phyloP scores from a whole-genome alignment of 2,329 filamentous ascomycete species.

The Aspergillus felis region DNA sequence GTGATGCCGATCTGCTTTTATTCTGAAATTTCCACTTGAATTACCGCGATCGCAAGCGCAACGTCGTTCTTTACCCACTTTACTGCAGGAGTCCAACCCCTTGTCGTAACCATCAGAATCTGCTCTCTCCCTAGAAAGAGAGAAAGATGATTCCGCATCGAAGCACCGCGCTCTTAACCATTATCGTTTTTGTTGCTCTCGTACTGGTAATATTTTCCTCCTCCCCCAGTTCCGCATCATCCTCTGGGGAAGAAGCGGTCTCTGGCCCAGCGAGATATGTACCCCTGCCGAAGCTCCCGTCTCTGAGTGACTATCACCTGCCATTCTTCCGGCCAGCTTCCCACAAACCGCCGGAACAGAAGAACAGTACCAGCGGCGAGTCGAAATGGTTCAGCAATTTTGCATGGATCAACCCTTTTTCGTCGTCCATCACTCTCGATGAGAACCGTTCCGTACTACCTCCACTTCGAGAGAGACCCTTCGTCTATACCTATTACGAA shows the following conservation, averaged over 20 bases:
- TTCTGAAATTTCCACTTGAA: not conserved
- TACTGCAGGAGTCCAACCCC: not conserved
- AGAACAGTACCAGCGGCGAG: constrained; percentile 73
- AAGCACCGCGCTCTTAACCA: constrained; percentile 39
- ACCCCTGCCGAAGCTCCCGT: constrained; percentile 38
- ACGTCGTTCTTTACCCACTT: not conserved
- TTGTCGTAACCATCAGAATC: not conserved
- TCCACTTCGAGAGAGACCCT: constrained; percentile 63
- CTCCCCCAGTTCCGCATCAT: constrained; percentile 26
- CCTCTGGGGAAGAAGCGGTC: constrained; percentile 17
- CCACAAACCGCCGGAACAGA: constrained; percentile 68
- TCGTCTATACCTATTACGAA: constrained; percentile 91
- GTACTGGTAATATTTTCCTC: constrained; percentile 44
- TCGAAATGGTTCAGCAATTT: constrained; percentile 84
- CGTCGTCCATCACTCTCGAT: constrained; percentile 72
- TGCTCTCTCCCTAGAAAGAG: not conserved
- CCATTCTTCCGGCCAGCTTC: constrained; percentile 67
- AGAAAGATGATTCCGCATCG: constrained; percentile 39
- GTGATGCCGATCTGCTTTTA: not conserved
- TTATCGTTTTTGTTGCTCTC: constrained; percentile 41
- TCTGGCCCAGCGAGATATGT: constrained; percentile 29
- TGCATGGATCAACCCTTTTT: constrained; percentile 90
- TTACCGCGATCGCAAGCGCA: not conserved
- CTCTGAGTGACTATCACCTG: constrained; percentile 50
- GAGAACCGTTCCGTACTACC: constrained; percentile 81